Base-by-base conservation (phyloP, 148 eudicot genomes). In the Camellia granthamiana region DNA sequence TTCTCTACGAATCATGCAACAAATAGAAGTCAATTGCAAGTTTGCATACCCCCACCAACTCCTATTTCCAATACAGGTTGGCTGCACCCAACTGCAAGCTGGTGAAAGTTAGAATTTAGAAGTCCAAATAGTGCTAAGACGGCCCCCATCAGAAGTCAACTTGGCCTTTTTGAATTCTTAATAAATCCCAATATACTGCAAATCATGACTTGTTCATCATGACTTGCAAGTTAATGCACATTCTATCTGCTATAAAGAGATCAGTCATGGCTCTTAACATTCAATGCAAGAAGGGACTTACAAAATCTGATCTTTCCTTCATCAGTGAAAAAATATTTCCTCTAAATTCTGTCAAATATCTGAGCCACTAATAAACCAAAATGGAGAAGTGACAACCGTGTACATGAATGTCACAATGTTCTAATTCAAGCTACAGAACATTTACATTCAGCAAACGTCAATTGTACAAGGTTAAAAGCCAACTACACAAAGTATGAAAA, bases 11-110 rank as follows among this genome's bases (percentile, higher is more conserved):
- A 4, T 44, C 21, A 44, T 69, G 51, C 6, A 11, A 43, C 11
- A 44, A 43, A 7, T 16, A 19, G 44, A 14, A 43, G 72, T 8
- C n/a, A 44, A 69, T 69, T 69, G 51, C 52, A 69, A 69, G 23
- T 69, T 69, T 69, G 54, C 23, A 44, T 43, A 12, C n/a, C 73
- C 54, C 13, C 72, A 43, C 47, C 72, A 69, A 69, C 52, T 43
- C 52, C 19, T 44, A 69, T 7, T 30, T 30, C 73, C 54, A 69
- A n/a, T 19, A 7, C 52, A 69, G 16, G 52, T 44, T 69, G 23
- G 54, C 73, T 44, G 13, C 52, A 44, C 52, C 73, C 73, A 69
- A 68, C 21, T n/a, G 46, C 42, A 1, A 68, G 42, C 21, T 68
- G 51, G 72, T 42, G 21, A 47, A 68, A 1, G 72, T 3, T 6